Evolutionary conservation across 331 rosid genomes (phyloP).

Genomic region (Rosa hybrid): DNA sequence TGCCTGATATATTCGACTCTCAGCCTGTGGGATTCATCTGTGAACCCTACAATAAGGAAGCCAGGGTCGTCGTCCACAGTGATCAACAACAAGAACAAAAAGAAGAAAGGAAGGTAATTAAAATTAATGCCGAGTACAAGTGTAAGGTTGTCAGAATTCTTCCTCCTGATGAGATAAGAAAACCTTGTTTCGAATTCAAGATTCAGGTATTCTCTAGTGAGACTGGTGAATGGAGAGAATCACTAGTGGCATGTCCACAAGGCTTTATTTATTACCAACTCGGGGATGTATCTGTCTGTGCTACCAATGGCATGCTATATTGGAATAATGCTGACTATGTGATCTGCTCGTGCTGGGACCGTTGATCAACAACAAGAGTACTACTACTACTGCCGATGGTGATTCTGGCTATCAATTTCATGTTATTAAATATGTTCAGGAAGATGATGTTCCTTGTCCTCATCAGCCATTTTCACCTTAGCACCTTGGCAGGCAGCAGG

Average conservation of each 20-base stretch:
- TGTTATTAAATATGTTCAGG: too few species aligned
- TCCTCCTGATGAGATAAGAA: background rate
- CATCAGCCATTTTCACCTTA: too few species aligned
- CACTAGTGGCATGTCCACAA: background rate
- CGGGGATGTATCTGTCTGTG: background rate
- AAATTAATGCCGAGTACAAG: background rate
- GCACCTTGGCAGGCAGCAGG: too few species aligned
- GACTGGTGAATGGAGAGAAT: background rate
- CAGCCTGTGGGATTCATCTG: conserved; percentile 1
- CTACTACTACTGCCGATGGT: too few species aligned
- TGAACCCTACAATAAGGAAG: background rate
- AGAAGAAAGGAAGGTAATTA: background rate
- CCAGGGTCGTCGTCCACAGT: too few species aligned
- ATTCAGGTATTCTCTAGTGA: background rate
- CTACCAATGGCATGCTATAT: background rate
- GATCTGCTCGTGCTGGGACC: too few species aligned
- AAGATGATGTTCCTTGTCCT: too few species aligned
- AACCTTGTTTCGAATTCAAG: background rate
- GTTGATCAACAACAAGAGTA: too few species aligned
- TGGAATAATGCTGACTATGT: background rate
- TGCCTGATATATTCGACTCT: too few species aligned
- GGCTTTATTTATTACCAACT: background rate
- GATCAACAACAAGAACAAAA: background rate
- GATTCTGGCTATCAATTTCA: too few species aligned
- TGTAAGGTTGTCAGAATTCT: background rate